Conservation (phyloP, 306 rosid species). For the Castanospermum australe region DNA sequence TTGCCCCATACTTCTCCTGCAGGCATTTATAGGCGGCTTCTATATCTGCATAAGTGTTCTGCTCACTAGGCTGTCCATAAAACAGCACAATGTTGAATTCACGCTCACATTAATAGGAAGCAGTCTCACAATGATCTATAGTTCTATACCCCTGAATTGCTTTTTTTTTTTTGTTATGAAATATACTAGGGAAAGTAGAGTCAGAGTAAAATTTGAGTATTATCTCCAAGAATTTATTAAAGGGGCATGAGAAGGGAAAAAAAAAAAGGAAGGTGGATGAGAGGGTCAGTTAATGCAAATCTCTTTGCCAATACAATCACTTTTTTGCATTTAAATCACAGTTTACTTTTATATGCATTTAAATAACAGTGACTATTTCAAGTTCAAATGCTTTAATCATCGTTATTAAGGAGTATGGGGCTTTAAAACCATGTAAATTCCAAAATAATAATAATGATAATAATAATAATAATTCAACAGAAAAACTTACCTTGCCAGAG, state of each 20-base stretch:
- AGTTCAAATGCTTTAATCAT: neutral
- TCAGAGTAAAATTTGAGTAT: too few species aligned
- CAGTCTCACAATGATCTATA: neutral
- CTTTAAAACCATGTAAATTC: neutral
- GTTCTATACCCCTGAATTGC: too few species aligned
- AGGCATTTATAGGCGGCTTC: slow-evolving; percentile 90
- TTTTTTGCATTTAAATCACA: neutral
- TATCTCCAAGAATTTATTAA: too few species aligned
- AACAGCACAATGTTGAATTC: slow-evolving; percentile 3
- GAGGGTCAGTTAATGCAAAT: neutral
- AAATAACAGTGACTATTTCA: too few species aligned
- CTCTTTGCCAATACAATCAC: neutral
- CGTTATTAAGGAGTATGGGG: neutral
- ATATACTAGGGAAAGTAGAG: neutral
- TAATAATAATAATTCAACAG: too few species aligned
- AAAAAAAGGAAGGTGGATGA: too few species aligned
- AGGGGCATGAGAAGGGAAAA: too few species aligned
- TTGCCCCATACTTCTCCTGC: slow-evolving; percentile 74
- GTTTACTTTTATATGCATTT: too few species aligned
- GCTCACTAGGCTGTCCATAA: slow-evolving; percentile 82
- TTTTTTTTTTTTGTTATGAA: neutral
- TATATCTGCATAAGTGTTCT: slow-evolving; percentile 93
- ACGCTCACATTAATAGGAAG: neutral
- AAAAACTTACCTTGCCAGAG: slow-evolving; percentile 73
- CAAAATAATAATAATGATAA: too few species aligned